Base-by-base conservation (phyloP, 164 flowering plant species). In the Hamamelis virginiana region DNA sequence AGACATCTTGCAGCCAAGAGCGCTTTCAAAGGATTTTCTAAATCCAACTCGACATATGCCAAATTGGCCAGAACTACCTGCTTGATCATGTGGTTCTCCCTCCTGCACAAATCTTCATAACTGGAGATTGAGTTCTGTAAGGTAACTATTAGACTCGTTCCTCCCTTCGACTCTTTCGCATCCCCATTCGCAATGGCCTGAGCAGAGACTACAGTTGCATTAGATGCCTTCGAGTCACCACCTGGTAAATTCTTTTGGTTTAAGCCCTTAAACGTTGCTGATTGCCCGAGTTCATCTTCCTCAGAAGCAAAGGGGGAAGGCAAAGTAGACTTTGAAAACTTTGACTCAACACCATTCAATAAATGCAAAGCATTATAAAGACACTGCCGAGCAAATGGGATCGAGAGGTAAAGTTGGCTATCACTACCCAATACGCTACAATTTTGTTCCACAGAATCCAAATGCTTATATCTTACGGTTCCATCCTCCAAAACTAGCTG, bases 11-110 rank as follows among this genome's bases (percentile, higher is more conserved):
- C 90, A 23, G 75, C 59, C 13, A 88, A 77, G 27, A 96, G 80
- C 62, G 99, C 96, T 74, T 81, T 88, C 76, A 85, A 65, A 26
- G 96, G 91, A 75, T 96, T 90, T 64, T 85, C 92, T 65, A 93
- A 66, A 64, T 79, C 84, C 77, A 96, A 78, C 77, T 96, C 97
- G 26, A 90, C 88, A 76, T 69, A 96, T 2, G 97, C 93, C 71
- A 91, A 70, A 72, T 90, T 81, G 13, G 87, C 96, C 48, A 96
- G 85, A 64, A 86, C 66, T 38, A 95, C 94, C 78, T 90, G 98
- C 81, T 75, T 84, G 57, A 90, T 80, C 82, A 84, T 73, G 48
- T 72, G 84, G 58, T 85, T 84, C 77, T 91, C 94, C 65, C 78
- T 82, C 73, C 78, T 75, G 67, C 86, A 66, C 21, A 80, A 65